Percentiles rank a stretch among this genome's conserved stretches.
phyloP scores from a whole-genome alignment of 2,329 filamentous ascomycete species.

The Tricladium varicosporioides region DNA sequence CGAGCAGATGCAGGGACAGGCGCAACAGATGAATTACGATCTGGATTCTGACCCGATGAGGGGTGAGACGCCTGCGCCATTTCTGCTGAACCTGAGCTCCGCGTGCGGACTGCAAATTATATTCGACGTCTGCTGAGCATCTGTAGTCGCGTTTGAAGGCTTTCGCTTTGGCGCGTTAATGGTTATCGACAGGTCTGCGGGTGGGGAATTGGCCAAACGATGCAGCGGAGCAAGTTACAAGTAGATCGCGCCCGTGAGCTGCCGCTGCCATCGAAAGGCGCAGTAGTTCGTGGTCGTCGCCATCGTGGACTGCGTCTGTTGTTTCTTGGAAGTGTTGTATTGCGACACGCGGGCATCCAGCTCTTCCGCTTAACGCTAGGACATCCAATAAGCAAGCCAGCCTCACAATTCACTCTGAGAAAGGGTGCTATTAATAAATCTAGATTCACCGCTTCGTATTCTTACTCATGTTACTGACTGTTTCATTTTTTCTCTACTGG shows the following conservation, averaged over 20 bases:
- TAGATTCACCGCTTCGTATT: not conserved
- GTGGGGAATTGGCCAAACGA: slow-evolving; percentile 26
- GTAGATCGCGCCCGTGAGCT: slow-evolving; percentile 19
- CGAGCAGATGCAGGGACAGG: slow-evolving; percentile 17
- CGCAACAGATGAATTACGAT: slow-evolving; percentile 16
- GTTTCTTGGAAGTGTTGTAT: slow-evolving; percentile 8
- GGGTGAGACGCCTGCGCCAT: slow-evolving; percentile 29
- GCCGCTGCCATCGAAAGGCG: slow-evolving; percentile 29
- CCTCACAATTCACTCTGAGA: not conserved
- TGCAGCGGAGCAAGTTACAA: slow-evolving; percentile 20
- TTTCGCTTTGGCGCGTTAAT: slow-evolving; percentile 12
- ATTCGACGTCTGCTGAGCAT: slow-evolving; percentile 4
- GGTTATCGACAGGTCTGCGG: slow-evolving; percentile 22
- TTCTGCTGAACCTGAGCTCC: slow-evolving; percentile 7
- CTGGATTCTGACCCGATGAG: slow-evolving; percentile 24
- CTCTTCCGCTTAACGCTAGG: slow-evolving; percentile 1
- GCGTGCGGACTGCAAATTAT: not conserved
- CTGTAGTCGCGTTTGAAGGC: slow-evolving; percentile 16
- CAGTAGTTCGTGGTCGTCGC: slow-evolving; percentile 21
- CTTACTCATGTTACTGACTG: not conserved
- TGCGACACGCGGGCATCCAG: slow-evolving; percentile 4
- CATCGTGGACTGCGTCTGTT: slow-evolving; percentile 23
- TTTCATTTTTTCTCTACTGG: not conserved
- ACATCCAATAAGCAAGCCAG: not conserved
- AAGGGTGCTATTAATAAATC: not conserved